Percentiles rank a stretch among this genome's conserved stretches.
These are phyloP conservation scores for Acanthamoeba polyphaga DNA, from an alignment of 208 protist genomes.

Conservation along the genomic window DNA sequence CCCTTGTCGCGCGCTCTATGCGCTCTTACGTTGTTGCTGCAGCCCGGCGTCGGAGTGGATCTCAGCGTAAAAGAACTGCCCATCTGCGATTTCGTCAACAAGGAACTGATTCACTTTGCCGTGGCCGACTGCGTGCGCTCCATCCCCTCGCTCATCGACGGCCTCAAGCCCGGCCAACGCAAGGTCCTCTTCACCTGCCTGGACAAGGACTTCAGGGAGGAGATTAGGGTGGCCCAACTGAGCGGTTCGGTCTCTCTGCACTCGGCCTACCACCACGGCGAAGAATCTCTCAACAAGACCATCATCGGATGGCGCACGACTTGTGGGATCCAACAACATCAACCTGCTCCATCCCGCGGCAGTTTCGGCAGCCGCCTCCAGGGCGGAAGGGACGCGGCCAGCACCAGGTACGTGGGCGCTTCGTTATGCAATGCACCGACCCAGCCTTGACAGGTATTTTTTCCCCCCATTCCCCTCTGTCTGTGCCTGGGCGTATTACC, in stretches of 20 bases:
- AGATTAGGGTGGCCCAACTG: constrained; percentile 99
- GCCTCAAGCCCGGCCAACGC: constrained; percentile 99
- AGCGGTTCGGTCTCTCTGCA: constrained; percentile 94
- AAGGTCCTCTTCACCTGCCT: constrained; percentile 99
- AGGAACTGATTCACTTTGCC: constrained; percentile 99
- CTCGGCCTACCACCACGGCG: constrained; percentile 99
- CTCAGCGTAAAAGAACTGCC: constrained; percentile 65
- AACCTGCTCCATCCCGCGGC: constrained; percentile 97
- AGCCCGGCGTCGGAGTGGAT: constrained; percentile 86
- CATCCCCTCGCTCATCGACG: constrained; percentile 97
- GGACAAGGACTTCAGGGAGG: constrained; percentile 98
- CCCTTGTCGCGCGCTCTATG: neutral
- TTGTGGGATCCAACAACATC: constrained; percentile 99
- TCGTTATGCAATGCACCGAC: no score
- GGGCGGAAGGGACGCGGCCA: constrained; percentile 99
- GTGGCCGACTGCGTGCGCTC: constrained; percentile 96
- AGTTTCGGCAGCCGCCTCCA: constrained; percentile 99
- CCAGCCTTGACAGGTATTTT: no score
- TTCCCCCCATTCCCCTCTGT: no score
- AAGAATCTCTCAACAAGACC: constrained; percentile 97
- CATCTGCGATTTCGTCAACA: constrained; percentile 97
- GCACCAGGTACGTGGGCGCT: constrained; percentile 94
- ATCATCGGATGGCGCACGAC: constrained; percentile 99
- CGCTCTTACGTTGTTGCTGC: neutral
- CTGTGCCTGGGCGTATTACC: no score